phyloP scores from a whole-genome alignment of 306 rosid genomes.

The Fagus sylvatica region DNA sequence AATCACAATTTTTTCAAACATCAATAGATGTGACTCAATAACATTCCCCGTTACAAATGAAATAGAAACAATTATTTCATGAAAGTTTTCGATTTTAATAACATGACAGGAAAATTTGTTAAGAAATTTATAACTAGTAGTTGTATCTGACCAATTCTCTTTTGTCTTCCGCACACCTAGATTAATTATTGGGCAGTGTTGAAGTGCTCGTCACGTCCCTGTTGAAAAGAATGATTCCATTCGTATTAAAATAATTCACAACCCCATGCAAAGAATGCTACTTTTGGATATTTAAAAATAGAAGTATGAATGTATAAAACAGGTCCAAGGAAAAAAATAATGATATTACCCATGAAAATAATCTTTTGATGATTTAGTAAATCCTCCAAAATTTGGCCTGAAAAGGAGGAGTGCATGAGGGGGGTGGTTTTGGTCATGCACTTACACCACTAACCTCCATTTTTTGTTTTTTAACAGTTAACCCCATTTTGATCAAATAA shows the following conservation, averaged over 20 bases:
- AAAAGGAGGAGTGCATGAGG: conserved; percentile 21
- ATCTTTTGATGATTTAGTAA: conserved; percentile 41
- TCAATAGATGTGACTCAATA: too few species aligned
- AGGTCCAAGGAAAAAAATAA: background rate
- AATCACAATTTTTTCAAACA: too few species aligned
- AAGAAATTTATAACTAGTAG: too few species aligned
- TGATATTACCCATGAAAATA: conserved; percentile 4
- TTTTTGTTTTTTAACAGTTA: conserved; percentile 20
- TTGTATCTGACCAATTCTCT: too few species aligned
- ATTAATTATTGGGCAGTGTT: background rate
- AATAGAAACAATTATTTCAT: too few species aligned
- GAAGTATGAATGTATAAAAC: background rate
- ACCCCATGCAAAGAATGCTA: background rate
- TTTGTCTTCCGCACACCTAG: background rate
- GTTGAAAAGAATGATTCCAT: conserved; percentile 3
- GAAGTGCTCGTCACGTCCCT: conserved; percentile 46
- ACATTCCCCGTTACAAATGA: too few species aligned
- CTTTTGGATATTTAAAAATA: background rate
- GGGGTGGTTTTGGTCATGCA: conserved; percentile 48
- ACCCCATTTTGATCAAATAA: too few species aligned
- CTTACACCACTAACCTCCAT: conserved; percentile 60
- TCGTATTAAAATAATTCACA: background rate
- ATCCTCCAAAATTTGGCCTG: conserved; percentile 30
- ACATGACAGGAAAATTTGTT: too few species aligned
- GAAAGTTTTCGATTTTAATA: too few species aligned